Percentiles rank a stretch among this genome's conserved stretches.
Evolutionary conservation across 495 filamentous ascomycete genomes (phyloP).

Genomic region (Penicillium malachiteum): DNA sequence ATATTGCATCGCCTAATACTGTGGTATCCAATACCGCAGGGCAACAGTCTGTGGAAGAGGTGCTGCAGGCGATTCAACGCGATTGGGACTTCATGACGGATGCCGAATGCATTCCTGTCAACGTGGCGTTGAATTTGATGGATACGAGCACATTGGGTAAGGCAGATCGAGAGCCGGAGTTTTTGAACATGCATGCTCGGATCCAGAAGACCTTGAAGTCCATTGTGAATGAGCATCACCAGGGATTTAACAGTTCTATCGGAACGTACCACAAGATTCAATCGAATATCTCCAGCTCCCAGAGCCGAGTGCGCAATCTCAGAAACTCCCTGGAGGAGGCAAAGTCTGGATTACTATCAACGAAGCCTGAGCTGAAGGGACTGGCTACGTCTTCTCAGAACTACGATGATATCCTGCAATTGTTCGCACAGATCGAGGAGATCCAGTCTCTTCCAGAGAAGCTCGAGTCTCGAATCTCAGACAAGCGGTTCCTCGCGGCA

Average conservation of each 20-base stretch:
- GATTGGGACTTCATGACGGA: constrained; percentile 92
- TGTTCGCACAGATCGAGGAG: constrained; percentile 80
- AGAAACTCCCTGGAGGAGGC: constrained; percentile 81
- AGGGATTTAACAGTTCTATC: constrained; percentile 98
- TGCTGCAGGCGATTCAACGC: constrained; percentile 69
- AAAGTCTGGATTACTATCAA: constrained; percentile 76
- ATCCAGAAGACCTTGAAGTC: constrained; percentile 88
- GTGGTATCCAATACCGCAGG: constrained; percentile 17
- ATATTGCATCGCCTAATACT: background rate
- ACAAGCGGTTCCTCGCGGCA: constrained; percentile 91
- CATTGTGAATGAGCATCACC: constrained; percentile 97
- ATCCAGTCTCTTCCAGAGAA: constrained; percentile 89
- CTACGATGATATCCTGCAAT: constrained; percentile 87
- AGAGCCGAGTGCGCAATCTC: constrained; percentile 76
- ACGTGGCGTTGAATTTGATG: constrained; percentile 88
- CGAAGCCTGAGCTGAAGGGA: constrained; percentile 88
- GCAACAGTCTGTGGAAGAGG: constrained; percentile 50
- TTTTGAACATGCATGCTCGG: constrained; percentile 74
- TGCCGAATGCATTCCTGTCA: constrained; percentile 84
- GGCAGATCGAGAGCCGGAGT: constrained; percentile 80
- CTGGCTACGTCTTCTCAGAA: constrained; percentile 80
- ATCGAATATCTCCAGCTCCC: constrained; percentile 83
- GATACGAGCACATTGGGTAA: constrained; percentile 91
- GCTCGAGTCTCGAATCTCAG: constrained; percentile 88
- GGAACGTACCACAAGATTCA: constrained; percentile 99